Conservation (phyloP, 192 early-diverging fungal species). For the Umbelopsis sp. region DNA sequence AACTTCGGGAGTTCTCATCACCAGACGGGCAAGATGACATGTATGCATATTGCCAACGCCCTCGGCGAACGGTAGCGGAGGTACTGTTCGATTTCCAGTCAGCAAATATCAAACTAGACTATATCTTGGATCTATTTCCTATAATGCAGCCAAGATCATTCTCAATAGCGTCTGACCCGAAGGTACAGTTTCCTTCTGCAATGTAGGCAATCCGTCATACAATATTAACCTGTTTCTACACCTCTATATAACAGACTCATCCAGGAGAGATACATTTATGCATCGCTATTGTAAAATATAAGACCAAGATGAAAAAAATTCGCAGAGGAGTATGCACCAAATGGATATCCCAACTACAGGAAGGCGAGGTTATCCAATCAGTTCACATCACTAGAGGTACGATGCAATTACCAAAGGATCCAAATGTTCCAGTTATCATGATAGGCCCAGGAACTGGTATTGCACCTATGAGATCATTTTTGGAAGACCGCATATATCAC, state of each 20-base stretch:
- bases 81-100: slow-evolving; percentile 82
- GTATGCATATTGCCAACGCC: slow-evolving; percentile 81
- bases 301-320: slow-evolving; percentile 72
- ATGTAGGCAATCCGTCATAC: not conserved
- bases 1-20: slow-evolving; percentile 77
- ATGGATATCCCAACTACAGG: slow-evolving; percentile 59
- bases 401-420: slow-evolving; percentile 61
- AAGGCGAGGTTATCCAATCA: slow-evolving; percentile 33
- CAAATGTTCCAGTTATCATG: slow-evolving; percentile 64
- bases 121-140: slow-evolving; percentile 87
- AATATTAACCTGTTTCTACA: not conserved
- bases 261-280: slow-evolving; percentile 67
- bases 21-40: slow-evolving; percentile 89
- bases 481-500: slow-evolving; percentile 55
- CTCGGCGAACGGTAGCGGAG: slow-evolving; percentile 80
- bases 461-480: slow-evolving; percentile 86
- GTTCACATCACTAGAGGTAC: slow-evolving; percentile 66
- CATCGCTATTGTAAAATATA: slow-evolving; percentile 86
- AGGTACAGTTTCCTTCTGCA: not conserved
- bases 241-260: slow-evolving; percentile 26
- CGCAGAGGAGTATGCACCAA: slow-evolving; percentile 83
- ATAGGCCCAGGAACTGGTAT: slow-evolving; percentile 93
- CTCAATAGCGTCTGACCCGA: slow-evolving; percentile 77
- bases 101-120: slow-evolving; percentile 71
- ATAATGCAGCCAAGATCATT: slow-evolving; percentile 77